phyloP scores from a whole-genome alignment of 1,284 basidiomycete species.

The Cutaneotrichosporon curvatum region DNA sequence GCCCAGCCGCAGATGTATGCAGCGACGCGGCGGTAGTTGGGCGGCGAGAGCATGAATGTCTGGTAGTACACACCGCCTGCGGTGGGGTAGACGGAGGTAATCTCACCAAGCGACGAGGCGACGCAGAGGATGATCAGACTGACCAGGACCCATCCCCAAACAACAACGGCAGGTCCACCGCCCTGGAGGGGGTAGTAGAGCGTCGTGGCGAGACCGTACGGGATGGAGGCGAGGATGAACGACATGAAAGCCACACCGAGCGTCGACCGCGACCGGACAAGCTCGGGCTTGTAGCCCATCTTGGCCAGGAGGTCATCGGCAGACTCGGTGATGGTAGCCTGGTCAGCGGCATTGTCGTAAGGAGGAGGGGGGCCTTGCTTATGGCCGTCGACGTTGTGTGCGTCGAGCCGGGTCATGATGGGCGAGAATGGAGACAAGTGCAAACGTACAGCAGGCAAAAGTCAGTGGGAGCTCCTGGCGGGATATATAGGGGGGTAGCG shows the following conservation, averaged over 20 bases:
- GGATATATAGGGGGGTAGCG: too few species aligned
- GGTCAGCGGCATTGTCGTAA: not conserved
- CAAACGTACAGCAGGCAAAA: too few species aligned
- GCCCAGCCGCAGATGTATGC: slow-evolving; percentile 49
- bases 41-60: slow-evolving; percentile 43
- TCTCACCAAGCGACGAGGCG: slow-evolving; percentile 47
- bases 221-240: slow-evolving; percentile 31
- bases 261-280: slow-evolving; percentile 12
- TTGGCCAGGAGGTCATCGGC: slow-evolving; percentile 19
- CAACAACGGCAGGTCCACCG: slow-evolving; percentile 31
- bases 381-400: too few species aligned
- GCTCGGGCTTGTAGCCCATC: slow-evolving; percentile 18
- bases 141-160: slow-evolving; percentile 47
- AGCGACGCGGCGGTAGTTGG: slow-evolving; percentile 35
- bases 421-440: too few species aligned
- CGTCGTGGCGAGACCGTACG: slow-evolving; percentile 32
- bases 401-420: too few species aligned
- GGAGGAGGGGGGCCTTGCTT: too few species aligned
- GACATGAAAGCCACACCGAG: slow-evolving; percentile 26
- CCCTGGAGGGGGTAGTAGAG: slow-evolving; percentile 33
- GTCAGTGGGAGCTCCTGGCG: too few species aligned
- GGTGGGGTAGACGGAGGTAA: slow-evolving; percentile 45
- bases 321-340: slow-evolving; percentile 3
- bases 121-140: slow-evolving; percentile 46
- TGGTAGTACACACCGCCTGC: slow-evolving; percentile 49